These are phyloP conservation scores for Eudorina sp. DNA, from an alignment of 139 green algal species.

Conservation along the genomic window DNA sequence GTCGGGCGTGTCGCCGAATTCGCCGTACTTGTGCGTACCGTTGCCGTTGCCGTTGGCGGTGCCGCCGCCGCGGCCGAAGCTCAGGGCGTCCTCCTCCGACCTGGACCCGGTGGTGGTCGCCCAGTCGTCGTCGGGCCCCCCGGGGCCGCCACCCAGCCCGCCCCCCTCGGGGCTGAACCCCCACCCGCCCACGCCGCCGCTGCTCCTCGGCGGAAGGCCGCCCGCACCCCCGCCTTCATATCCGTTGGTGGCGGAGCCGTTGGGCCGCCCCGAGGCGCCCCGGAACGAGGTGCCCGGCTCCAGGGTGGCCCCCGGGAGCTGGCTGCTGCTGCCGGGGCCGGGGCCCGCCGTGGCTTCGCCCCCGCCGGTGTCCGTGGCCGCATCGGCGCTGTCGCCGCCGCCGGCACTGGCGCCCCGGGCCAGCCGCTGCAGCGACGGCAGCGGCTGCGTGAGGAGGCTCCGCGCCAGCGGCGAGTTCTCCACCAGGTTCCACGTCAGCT, in stretches of 20 bases:
- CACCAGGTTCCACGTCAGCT: slow-evolving; percentile 65
- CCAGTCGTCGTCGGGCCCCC: not conserved
- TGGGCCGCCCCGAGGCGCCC: not conserved
- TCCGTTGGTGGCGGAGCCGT: not conserved
- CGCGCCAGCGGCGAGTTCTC: slow-evolving; percentile 35
- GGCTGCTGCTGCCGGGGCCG: not conserved
- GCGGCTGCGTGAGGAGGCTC: not conserved
- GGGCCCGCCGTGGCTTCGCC: not conserved
- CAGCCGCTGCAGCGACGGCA: slow-evolving; percentile 40
- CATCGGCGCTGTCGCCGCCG: not conserved
- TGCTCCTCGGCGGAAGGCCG: not conserved
- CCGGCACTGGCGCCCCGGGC: not conserved
- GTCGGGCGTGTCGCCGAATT: slow-evolving; percentile 12
- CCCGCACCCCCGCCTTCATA: not conserved
- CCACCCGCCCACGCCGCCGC: not conserved
- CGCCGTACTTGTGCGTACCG: not conserved
- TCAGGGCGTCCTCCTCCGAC: not conserved
- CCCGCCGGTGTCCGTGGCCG: not conserved
- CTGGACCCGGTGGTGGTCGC: not conserved
- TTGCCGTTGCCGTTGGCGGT: not conserved
- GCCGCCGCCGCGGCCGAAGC: not conserved
- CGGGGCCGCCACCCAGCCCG: not conserved
- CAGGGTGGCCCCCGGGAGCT: not conserved
- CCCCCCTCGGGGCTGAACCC: not conserved
- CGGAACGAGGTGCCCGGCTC: not conserved